Base-by-base conservation (phyloP, 495 filamentous ascomycete genomes). In the Penicillium verhagenii region DNA sequence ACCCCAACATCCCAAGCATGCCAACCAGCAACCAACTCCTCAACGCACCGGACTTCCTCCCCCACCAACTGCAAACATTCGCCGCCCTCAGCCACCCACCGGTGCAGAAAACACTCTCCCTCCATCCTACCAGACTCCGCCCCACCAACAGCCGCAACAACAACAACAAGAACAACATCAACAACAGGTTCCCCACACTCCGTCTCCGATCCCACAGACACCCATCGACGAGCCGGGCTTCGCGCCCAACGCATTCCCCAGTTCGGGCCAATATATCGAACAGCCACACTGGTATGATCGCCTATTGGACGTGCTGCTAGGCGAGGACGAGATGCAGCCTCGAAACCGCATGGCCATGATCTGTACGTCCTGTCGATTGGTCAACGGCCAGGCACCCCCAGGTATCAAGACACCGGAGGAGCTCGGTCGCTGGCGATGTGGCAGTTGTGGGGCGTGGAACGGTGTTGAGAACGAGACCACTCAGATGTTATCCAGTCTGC, bases 301-400 rank as follows among this genome's bases (percentile, higher is more conserved):
- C 39, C 82, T 98, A 28, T 71, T 97, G 35, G 94, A 98, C 64
- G 85, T 96, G 5, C 80, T 99, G 26, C 77, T 99, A 0, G 94
- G 94, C 20, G 94, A 99, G 69, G 94, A 99, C 60, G 94, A 99
- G 72, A 93, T 89, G 35, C 86, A 88, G 23, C 83, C 95, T 0
- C 93, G 90, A 71, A 96, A 97, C 72, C 83, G 94, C 5, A 83
- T 96, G 47, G 94, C 86, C 23, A 70, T 99, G 61, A 94, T 99
- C 47, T 99, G 94, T 73, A 57, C 66, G 19, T 74, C 80, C 19
- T 99, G 94, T 65, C 79, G 90, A 23, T 81, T 97, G 9, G 93
- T 99, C 28, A 99, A 99, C 65, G 94, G 94, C 3, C 93, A 96
- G 64, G 94, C 95, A 2, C 93, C 94, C 10, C 94, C 94, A 0